Percentiles rank a stretch among this genome's conserved stretches.
phyloP scores from a whole-genome alignment of 306 rosid genomes.

The Gastrolobium bilobum region DNA sequence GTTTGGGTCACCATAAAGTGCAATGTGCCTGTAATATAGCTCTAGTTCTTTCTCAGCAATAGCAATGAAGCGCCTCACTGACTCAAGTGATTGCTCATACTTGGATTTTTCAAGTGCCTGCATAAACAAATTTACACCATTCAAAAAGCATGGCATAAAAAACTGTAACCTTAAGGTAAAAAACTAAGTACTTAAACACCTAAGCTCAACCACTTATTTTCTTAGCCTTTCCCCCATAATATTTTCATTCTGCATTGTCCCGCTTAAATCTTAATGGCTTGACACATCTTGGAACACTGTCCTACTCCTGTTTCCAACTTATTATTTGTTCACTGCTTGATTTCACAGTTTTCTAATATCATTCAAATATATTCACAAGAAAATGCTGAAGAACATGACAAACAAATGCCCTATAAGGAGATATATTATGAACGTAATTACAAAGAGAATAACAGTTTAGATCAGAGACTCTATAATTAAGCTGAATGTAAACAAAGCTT shows the following conservation, averaged over 20 bases:
- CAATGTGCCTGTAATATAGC: conserved; percentile 83
- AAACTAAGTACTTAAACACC: neutral
- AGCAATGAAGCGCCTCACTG: conserved; percentile 81
- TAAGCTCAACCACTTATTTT: neutral
- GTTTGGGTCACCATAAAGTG: conserved; percentile 83
- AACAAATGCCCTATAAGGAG: neutral
- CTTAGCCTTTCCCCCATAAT: neutral
- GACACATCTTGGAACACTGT: conserved; percentile 7
- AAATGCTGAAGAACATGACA: conserved; percentile 3
- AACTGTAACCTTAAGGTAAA: neutral
- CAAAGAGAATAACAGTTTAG: conserved; percentile 26
- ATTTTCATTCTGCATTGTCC: conserved; percentile 26
- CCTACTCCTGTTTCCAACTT: conserved; percentile 6
- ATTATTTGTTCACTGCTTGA: conserved; percentile 29
- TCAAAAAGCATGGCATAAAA: neutral
- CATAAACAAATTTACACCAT: neutral
- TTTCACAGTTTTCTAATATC: conserved; percentile 6
- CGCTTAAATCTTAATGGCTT: neutral
- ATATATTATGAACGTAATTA: neutral
- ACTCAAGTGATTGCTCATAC: conserved; percentile 91
- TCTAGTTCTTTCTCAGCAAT: conserved; percentile 89
- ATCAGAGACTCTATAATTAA: neutral
- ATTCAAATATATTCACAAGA: conserved; percentile 18
- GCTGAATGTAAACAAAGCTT: neutral
- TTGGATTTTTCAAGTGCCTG: conserved; percentile 96